Evolutionary conservation across 441 rosid species (phyloP).

Genomic region (Populus hybrid): DNA sequence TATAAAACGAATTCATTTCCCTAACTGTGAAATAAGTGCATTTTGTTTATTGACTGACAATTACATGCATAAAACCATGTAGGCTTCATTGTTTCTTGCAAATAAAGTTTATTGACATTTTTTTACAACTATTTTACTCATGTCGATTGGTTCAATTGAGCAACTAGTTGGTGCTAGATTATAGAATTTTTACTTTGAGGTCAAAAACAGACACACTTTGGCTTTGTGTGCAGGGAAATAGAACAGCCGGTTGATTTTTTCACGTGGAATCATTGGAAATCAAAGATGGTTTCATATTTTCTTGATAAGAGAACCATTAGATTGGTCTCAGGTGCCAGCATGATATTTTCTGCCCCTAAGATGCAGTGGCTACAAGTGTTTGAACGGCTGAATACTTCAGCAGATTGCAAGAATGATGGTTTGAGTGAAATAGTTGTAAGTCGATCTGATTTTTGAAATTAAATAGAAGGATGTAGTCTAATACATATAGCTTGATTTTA

Average conservation of each 20-base stretch:
- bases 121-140: not conserved
- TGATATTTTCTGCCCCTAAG: slow-evolving; percentile 68
- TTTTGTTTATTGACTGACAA: not conserved
- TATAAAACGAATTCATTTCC: slow-evolving; percentile 20
- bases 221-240: slow-evolving; percentile 35
- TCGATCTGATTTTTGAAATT: slow-evolving; percentile 16
- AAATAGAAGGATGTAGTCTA: not conserved
- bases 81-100: not conserved
- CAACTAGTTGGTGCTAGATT: slow-evolving; percentile 9
- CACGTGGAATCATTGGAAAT: slow-evolving; percentile 64
- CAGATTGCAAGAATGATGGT: slow-evolving; percentile 30
- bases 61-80: not conserved
- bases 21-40: not conserved
- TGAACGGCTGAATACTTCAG: slow-evolving; percentile 37
- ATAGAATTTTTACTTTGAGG: slow-evolving; percentile 6
- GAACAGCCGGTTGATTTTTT: slow-evolving; percentile 39
- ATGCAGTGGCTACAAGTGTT: slow-evolving; percentile 60
- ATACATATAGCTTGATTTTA: not conserved
- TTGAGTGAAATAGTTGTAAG: slow-evolving; percentile 54
- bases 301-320: slow-evolving; percentile 63
- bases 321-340: slow-evolving; percentile 70
- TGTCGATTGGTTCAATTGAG: not conserved
- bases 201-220: slow-evolving; percentile 13
- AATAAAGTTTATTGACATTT: not conserved
- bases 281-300: slow-evolving; percentile 55